Base-by-base conservation (phyloP, 306 rosid genomes). In the Myrica gale region DNA sequence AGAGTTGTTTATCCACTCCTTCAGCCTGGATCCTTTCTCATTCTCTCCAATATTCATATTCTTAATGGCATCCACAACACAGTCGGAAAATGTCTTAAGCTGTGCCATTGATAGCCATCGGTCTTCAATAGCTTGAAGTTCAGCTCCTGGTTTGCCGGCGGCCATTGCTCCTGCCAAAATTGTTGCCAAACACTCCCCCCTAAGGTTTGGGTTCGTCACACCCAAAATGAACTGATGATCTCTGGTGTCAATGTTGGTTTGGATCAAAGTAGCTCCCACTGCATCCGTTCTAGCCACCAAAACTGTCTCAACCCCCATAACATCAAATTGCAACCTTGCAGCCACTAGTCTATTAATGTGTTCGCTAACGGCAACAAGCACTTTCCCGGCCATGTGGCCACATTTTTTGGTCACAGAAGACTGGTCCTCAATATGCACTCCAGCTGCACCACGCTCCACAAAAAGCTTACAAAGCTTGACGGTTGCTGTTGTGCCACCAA, bases 331-430 rank as follows among this genome's bases (percentile, higher is more conserved):
- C 73, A 92, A 76, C 85, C 99, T 88, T 9, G 97, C 97, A 17
- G 96, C 97, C 16, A 95, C 97, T 1, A 92, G 97, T 79, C 98
- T 78, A 9, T 95, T 95, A 76, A 95, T 90, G 60, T 95, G 97
- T 42, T 95, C 99, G 46, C 93, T 89, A 0, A 82, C 84, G 3
- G 97, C 82, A 53, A 92, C 99, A 0, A 95, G 86, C 37, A 95
- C 99, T 77, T 95, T 95, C 20, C 97, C 97, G 0, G 97, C 99
- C 99, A 95, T 90, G 87, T 95, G 99, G 37, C 99, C 98, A 68
- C 99, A 95, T 84, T 95, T 95, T 56, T 95, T 95, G 9, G 97
- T 89, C 58, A 89, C 87, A 1, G 99, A 90, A 50, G 93, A 88
- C 76, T 95, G 99, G 80, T 95, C 99, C 84, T 95, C 99, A 52